Base-by-base conservation (phyloP, 352 stramenopile species). In the Phytophthora agathidicida region DNA sequence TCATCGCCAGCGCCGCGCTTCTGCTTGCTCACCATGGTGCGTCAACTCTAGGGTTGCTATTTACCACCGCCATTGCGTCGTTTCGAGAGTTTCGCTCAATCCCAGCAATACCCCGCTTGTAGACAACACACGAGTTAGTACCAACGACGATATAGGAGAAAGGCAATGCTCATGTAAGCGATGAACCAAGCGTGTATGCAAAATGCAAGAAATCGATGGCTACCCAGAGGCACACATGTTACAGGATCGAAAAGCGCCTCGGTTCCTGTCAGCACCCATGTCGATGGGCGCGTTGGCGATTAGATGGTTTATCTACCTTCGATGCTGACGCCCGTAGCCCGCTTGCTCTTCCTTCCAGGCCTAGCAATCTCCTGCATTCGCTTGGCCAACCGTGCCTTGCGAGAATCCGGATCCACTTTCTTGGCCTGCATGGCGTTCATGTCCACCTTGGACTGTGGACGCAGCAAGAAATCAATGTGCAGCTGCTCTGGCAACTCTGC, bases 301-400 rank as follows among this genome's bases (percentile, higher is more conserved):
- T 57, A 48, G 13, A 20, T 32, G 22, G 33, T 36, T 84, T 89
- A 94, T 77, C 85, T 82, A 24, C 83, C 83, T 61, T 92, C 85
- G 36, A 96, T 93, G 58, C 83, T 96, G 54, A 96, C 68, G 19
- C 72, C 70, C 2, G 88, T 75, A 3, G 87, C 67, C 13, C 85
- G 81, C 68, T 93, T 94, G 42, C 47, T 77, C 64, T 93, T 93
- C 56, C 75, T 89, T 24, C 83, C 83, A 0, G 87, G 87, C 31
- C 75, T 75, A 13, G 85, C 87, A 51, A 96, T 94, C 36, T 91
- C 80, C 53, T 91, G 80, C 87, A 96, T 96, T 20, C 83, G 80
- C 76, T 94, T 94, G n/a, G 66, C 24, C n/a, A 96, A 65, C 5
- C 83, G 82, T n/a, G 69, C 72, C 65, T 96, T 96, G 22, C 86